Evolutionary conservation across 306 rosid genomes (phyloP).

Genomic region (Trifolium subterraneum): DNA sequence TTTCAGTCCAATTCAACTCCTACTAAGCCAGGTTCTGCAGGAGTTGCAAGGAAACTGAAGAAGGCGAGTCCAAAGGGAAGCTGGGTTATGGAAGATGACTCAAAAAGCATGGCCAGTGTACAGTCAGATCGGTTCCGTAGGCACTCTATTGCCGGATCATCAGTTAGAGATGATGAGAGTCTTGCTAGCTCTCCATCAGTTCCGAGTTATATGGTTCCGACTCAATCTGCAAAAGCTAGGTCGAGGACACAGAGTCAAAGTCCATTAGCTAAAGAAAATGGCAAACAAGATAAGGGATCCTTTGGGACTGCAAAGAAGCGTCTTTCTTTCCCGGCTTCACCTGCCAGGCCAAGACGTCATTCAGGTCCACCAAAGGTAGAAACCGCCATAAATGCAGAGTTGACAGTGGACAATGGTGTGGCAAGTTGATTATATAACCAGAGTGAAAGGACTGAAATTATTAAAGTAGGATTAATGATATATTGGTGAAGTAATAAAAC

Average conservation of each 20-base stretch:
- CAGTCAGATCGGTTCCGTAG: conserved; percentile 80
- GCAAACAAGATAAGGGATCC: conserved; percentile 61
- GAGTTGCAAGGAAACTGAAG: conserved; percentile 55
- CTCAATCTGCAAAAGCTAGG: conserved; percentile 89
- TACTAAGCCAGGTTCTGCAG: conserved; percentile 59
- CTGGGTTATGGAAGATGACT: conserved; percentile 65
- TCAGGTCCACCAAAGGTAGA: conserved; percentile 84
- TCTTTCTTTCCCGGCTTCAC: conserved; percentile 80
- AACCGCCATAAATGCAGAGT: conserved; percentile 54
- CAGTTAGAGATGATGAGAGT: conserved; percentile 75
- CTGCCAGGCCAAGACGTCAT: conserved; percentile 73
- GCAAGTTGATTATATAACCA: conserved; percentile 38
- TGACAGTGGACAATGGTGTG: conserved; percentile 55
- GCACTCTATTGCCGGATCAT: conserved; percentile 76
- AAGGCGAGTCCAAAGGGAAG: conserved; percentile 72
- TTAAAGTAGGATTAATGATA: conserved; percentile 45
- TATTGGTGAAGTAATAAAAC: conserved; percentile 38
- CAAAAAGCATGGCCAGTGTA: conserved; percentile 66
- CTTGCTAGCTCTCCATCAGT: conserved; percentile 73
- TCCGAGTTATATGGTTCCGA: conserved; percentile 88
- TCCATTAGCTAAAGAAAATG: conserved; percentile 68
- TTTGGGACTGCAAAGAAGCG: conserved; percentile 74
- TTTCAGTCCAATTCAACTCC: conserved; percentile 71
- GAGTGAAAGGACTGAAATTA: conserved; percentile 38
- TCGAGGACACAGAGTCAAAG: conserved; percentile 78